These are phyloP conservation scores for Acacia concinna DNA, from an alignment of 331 rosid species.

Conservation along the genomic window DNA sequence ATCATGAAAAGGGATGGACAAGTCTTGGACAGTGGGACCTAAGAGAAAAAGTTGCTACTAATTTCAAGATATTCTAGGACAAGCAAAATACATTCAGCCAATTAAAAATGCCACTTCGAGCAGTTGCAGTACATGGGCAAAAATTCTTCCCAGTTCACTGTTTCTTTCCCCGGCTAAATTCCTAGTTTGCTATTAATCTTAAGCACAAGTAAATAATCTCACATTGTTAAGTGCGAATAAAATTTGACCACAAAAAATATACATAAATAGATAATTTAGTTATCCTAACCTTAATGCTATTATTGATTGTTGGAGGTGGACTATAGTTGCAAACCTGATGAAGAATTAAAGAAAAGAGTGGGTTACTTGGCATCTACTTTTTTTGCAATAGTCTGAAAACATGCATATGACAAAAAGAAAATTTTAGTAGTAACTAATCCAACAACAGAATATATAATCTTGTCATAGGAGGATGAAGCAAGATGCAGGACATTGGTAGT, in stretches of 20 bases:
- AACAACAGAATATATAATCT: neutral
- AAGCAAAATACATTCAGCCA: neutral
- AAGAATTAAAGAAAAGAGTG: conserved; percentile 3
- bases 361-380: neutral
- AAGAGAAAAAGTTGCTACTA: neutral
- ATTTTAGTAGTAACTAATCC: neutral
- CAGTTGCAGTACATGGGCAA: neutral
- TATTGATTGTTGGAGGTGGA: conserved; percentile 69
- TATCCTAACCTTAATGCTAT: conserved; percentile 76
- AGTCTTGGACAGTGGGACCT: no score
- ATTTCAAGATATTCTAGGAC: neutral
- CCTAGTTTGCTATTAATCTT: neutral
- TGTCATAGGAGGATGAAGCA: conserved; percentile 6
- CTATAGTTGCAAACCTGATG: conserved; percentile 72
- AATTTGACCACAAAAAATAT: neutral
- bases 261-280: neutral
- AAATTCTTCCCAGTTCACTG: neutral
- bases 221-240: neutral
- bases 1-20: neutral
- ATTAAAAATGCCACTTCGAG: neutral
- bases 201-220: conserved; percentile 6
- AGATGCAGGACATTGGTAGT: neutral
- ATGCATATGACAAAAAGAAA: neutral
- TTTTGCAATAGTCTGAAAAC: neutral
- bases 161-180: neutral